Evolutionary conservation across 768 basidiomycete species (phyloP).

Genomic region (Lentinula sp.): DNA sequence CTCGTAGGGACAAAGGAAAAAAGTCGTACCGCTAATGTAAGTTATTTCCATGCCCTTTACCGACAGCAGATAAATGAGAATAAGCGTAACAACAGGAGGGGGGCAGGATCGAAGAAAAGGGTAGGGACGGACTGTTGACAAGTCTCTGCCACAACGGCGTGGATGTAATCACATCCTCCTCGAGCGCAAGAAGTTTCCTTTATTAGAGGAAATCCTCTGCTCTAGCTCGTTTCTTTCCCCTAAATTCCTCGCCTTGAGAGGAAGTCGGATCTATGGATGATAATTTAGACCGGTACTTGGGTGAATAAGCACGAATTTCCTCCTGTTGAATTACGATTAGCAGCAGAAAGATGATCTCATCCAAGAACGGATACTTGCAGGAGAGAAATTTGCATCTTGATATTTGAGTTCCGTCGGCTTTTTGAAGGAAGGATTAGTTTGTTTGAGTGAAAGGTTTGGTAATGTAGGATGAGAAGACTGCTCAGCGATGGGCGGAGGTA

Average conservation of each 20-base stretch:
- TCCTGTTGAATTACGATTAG: slow-evolving; percentile 40
- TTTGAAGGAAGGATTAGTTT: slow-evolving; percentile 72
- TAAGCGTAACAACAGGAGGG: background rate
- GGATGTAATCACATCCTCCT: background rate
- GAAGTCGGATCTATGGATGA: slow-evolving; percentile 25
- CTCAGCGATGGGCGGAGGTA: slow-evolving; percentile 5
- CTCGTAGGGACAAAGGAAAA: background rate
- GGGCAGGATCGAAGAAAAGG: background rate
- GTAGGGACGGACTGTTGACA: slow-evolving; percentile 8
- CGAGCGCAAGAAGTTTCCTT: background rate
- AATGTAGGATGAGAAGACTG: slow-evolving; percentile 28
- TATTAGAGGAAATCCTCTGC: slow-evolving; percentile 82
- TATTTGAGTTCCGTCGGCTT: slow-evolving; percentile 72
- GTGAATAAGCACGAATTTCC: slow-evolving; percentile 63
- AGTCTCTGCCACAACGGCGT: background rate
- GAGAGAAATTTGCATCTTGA: slow-evolving; percentile 70
- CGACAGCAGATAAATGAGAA: background rate
- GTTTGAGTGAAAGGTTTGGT: slow-evolving; percentile 51
- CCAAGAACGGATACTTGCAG: slow-evolving; percentile 39
- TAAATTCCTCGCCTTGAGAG: slow-evolving; percentile 45
- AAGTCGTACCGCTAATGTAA: slow-evolving; percentile 3
- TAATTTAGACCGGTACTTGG: slow-evolving; percentile 55
- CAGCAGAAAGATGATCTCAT: background rate
- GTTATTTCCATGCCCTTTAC: background rate
- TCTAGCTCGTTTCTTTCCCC: slow-evolving; percentile 79